Percentiles rank a stretch among this genome's conserved stretches.
These are phyloP conservation scores for Triticum monococcum DNA, from an alignment of 176 grass and related monocot genomes.

Conservation along the genomic window DNA sequence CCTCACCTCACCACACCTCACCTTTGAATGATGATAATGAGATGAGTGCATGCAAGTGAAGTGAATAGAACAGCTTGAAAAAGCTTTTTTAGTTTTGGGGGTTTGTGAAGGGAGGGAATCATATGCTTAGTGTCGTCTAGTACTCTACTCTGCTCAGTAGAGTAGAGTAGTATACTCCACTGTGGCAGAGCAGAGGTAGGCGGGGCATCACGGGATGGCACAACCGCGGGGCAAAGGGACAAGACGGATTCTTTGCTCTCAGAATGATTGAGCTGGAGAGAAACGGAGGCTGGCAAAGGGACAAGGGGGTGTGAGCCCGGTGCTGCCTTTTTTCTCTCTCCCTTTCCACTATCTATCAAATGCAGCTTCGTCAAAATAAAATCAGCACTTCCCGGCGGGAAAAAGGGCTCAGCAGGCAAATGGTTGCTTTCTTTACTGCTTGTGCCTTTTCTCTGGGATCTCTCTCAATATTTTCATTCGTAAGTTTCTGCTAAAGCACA, in stretches of 20 bases:
- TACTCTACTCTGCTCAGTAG: background rate
- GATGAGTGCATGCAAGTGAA: constrained; percentile 15
- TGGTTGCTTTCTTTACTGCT: background rate
- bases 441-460: background rate
- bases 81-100: background rate
- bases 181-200: constrained; percentile 28
- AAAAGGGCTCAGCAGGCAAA: background rate
- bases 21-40: constrained; percentile 3
- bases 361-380: no score
- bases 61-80: constrained; percentile 5
- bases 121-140: constrained; percentile 45
- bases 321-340: constrained; percentile 7
- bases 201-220: constrained; percentile 54
- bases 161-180: background rate
- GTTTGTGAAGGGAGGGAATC: constrained; percentile 37
- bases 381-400: no score
- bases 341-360: background rate
- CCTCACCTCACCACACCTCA: background rate
- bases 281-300: constrained; percentile 47
- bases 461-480: constrained; percentile 6
- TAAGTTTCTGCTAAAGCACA: constrained; percentile 36
- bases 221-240: constrained; percentile 38
- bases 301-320: constrained; percentile 41
- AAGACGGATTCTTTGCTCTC: constrained; percentile 28
- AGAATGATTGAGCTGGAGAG: constrained; percentile 51